Conservation (phyloP, 2,329 filamentous ascomycete species). For the Plenodomus lindquistii region DNA sequence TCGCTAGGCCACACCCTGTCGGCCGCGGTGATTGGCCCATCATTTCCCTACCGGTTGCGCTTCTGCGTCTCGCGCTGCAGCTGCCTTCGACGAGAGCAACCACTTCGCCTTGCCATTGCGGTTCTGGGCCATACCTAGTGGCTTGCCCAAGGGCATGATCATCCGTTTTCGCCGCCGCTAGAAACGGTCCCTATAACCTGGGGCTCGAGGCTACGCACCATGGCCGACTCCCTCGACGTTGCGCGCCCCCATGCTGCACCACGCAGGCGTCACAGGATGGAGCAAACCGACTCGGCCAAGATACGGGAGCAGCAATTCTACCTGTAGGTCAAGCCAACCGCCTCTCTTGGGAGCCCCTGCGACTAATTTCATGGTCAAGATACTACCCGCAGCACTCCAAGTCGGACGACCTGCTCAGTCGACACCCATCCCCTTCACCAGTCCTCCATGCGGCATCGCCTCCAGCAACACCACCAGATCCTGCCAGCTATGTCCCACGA, state of each 20-base stretch:
- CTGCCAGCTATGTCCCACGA: slow-evolving; percentile 9
- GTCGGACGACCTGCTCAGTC: slow-evolving; percentile 18
- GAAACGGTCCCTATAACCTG: neutral
- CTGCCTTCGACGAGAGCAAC: neutral
- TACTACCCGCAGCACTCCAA: slow-evolving; percentile 36
- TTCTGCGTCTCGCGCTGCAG: neutral
- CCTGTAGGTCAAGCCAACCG: slow-evolving; percentile 15
- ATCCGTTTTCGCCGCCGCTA: neutral
- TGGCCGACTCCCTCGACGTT: slow-evolving; percentile 3
- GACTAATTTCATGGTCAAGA: slow-evolving; percentile 34
- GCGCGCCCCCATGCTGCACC: slow-evolving; percentile 5
- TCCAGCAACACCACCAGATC: slow-evolving; percentile 14
- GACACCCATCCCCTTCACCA: slow-evolving; percentile 22
- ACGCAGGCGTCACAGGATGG: slow-evolving; percentile 13
- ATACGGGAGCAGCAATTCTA: slow-evolving; percentile 29
- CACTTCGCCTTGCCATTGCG: neutral
- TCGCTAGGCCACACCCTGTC: neutral
- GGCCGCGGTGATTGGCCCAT: neutral
- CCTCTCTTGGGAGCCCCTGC: neutral
- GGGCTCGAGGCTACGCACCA: neutral
- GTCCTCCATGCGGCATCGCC: slow-evolving; percentile 14
- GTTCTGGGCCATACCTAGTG: neutral
- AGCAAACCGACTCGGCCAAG: slow-evolving; percentile 19
- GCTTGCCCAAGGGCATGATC: slow-evolving; percentile 3
- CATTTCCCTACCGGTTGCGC: neutral